These are phyloP conservation scores for Alternaria hordeiaustralica DNA, from an alignment of 2,329 filamentous ascomycete species.

Conservation along the genomic window DNA sequence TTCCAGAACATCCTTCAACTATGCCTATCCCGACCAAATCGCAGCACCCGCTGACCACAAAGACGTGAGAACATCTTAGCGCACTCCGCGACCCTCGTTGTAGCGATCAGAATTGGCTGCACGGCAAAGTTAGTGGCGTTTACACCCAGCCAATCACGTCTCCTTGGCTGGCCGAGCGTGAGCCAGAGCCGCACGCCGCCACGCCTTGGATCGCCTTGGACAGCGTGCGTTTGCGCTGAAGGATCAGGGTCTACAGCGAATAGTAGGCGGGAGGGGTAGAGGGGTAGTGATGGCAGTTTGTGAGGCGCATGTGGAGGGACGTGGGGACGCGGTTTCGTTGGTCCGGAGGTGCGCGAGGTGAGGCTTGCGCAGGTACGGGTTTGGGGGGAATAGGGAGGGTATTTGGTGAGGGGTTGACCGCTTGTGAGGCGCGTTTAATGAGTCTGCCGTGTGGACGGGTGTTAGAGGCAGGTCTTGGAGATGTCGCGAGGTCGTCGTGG, in stretches of 20 bases:
- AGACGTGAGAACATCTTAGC: not conserved
- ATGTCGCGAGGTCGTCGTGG: not conserved
- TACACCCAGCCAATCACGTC: not conserved
- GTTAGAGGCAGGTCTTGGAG: not conserved
- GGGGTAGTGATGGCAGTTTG: not conserved
- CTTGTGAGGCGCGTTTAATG: not conserved
- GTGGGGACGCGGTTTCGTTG: not conserved
- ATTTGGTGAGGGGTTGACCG: not conserved
- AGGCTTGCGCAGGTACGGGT: not conserved
- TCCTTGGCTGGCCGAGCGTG: not conserved
- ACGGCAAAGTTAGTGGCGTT: constrained; percentile 14
- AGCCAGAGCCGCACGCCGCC: not conserved
- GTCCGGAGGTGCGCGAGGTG: not conserved
- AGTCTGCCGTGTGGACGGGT: accelerated
- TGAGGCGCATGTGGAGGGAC: not conserved
- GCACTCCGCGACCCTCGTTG: not conserved
- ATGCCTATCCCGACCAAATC: not conserved
- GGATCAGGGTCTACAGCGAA: not conserved
- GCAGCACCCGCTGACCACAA: not conserved
- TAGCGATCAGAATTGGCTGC: constrained; percentile 3
- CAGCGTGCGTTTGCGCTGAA: not conserved
- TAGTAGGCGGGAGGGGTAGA: not conserved
- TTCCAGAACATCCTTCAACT: constrained; percentile 1
- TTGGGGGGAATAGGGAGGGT: not conserved
- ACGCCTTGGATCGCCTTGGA: not conserved